Conservation (phyloP, 2,329 filamentous ascomycete genomes). For the Neonectria neomacrospora region DNA sequence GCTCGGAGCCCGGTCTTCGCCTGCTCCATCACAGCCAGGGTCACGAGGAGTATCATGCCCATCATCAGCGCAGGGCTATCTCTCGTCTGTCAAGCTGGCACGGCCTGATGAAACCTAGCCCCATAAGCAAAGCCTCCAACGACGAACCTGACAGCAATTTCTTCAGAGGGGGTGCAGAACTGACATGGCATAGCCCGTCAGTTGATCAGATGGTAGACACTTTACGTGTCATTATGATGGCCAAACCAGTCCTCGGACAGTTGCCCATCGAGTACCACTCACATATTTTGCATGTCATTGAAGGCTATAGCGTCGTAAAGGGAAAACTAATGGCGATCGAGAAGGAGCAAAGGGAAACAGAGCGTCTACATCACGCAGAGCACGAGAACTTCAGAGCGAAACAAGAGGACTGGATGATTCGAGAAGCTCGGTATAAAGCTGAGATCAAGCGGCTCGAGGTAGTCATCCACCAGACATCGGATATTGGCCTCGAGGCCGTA, state of each 20-base stretch:
- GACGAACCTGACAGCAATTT: conserved; percentile 31
- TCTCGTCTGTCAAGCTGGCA: conserved; percentile 33
- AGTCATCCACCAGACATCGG: conserved; percentile 51
- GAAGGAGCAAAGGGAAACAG: conserved; percentile 52
- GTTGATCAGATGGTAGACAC: conserved; percentile 57
- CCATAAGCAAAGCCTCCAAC: conserved; percentile 9
- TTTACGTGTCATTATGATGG: conserved; percentile 56
- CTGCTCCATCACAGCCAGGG: conserved; percentile 24
- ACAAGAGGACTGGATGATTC: conserved; percentile 39
- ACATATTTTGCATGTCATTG: conserved; percentile 53
- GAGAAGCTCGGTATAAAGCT: conserved; percentile 41
- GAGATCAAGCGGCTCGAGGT: conserved; percentile 49
- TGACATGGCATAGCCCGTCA: conserved; percentile 54
- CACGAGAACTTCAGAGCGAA: conserved; percentile 46
- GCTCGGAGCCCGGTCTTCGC: conserved; percentile 37
- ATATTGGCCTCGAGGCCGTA: conserved; percentile 57
- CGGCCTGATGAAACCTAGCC: conserved; percentile 10
- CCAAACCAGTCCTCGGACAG: conserved; percentile 46
- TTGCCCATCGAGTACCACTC: conserved; percentile 56
- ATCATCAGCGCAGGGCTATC: conserved; percentile 19
- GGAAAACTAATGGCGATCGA: conserved; percentile 49
- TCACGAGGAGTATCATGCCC: conserved; percentile 10
- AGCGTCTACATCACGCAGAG: conserved; percentile 47
- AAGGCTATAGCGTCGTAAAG: conserved; percentile 49
- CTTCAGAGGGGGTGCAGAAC: conserved; percentile 31